Percentiles rank a stretch among this genome's conserved stretches.
phyloP scores from a whole-genome alignment of 306 rosid species.

The Hippophae gyantsensis region DNA sequence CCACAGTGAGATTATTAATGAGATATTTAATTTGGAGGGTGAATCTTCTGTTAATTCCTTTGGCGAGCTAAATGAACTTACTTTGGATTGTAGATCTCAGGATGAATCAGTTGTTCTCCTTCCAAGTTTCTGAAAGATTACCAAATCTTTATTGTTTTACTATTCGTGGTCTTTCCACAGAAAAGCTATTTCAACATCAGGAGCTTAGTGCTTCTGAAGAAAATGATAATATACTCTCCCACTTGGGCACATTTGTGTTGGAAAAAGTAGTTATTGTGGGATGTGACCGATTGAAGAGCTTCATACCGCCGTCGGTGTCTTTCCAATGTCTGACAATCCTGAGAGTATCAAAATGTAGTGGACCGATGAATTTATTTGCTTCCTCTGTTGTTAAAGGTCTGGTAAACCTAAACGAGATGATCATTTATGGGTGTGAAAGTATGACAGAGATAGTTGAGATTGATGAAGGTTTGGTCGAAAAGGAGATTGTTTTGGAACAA shows the following conservation, averaged over 20 bases:
- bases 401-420: neutral
- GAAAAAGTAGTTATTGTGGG: neutral
- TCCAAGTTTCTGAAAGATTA: no score
- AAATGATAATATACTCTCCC: neutral
- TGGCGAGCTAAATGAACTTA: no score
- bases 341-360: neutral
- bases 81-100: no score
- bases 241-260: neutral
- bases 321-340: neutral
- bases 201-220: no score
- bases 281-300: neutral
- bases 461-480: neutral
- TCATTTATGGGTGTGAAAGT: neutral
- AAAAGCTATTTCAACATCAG: no score
- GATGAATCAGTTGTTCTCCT: no score
- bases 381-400: neutral
- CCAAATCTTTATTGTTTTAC: no score
- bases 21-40: no score
- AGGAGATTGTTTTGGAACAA: neutral
- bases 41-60: no score
- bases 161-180: no score
- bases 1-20: no score
- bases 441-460: neutral
- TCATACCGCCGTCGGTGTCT: neutral
- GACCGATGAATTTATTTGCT: neutral